Base-by-base conservation (phyloP, 495 filamentous ascomycete species). In the Lichina pygmaea region DNA sequence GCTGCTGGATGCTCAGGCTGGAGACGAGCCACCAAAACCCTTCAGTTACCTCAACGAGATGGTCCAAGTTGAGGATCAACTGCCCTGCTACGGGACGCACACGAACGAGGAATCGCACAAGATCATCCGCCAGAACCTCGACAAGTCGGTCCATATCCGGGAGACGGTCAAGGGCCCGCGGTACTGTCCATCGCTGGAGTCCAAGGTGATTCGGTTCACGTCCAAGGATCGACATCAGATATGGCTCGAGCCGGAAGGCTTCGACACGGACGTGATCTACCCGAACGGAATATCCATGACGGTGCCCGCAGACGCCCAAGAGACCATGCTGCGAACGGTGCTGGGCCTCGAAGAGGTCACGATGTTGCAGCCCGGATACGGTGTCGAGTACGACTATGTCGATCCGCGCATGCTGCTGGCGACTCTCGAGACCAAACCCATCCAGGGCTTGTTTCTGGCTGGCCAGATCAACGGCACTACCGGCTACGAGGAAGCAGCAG, bases 391-490 rank as follows among this genome's bases (percentile, higher is more conserved):
- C 58, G 89, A 97, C 63, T 97, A 95, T 59, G 80, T 97, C 8
- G 89, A 97, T 57, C 91, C 89, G 8, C 79, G 89, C 45, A 78
- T 74, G 54, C 66, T 97, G 8, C 75, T 74, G 49, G 72, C 80
- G 16, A 85, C 89, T 0, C 72, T 97, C 8, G 91, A 97, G 55
- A 95, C 89, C 6, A 97, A 97, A 59, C 61, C 79, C 24, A 93
- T 97, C 48, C 65, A 65, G 33, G 89, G 89, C 33, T 71, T 97
- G 7, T 97, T 80, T 62, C 70, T 97, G 13, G 89, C 89, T 2
- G 89, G 89, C 12, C 89, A 97, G 56, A 94, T 97, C 58, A 97
- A 97, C 61, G 89, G 89, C 39, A 97, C 89, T 0, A 97, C 89
- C 0, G 89, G 89, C 3, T 97, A 97, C 60, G 89, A 97, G 60